Base-by-base conservation (phyloP, 306 rosid genomes). In the Pyrus communis region DNA sequence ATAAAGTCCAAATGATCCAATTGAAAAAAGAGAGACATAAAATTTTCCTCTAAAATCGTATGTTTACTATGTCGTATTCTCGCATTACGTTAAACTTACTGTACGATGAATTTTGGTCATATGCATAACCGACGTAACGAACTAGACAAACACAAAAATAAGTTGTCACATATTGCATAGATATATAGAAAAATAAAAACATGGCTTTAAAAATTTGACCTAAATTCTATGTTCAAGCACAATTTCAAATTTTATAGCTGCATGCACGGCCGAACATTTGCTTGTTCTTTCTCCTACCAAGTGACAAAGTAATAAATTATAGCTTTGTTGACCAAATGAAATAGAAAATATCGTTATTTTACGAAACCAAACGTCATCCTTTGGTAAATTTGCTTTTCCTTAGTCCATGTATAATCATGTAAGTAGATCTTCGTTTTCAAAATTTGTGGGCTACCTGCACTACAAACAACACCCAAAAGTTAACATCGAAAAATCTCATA, bases 361-460 rank as follows among this genome's bases (percentile, higher is more conserved):
- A 21, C 27, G 54, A 22, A 35, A 35, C 22, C 49, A 31, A 31
- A 71, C 46, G 6, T 33, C 22, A 19, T 33, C 22, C 75, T 30
- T 71, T 28, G 74, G 52, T 17, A 19, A 5, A 52, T 10, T 17
- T 28, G 13, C 43, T 27, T 46, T 52, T 30, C n/a, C 60, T 4
- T 5, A 11, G 55, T 5, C 2, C 22, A 17, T 7, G 49, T 54
- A 11, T 71, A 57, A 71, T 71, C 4, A 61, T 61, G 35, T 13
- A 22, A 35, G 67, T 22, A 8, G 52, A 55, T 21, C 9, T 25
- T 7, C 19, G 2, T 59, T 27, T 67, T 74, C 78, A 74, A 74
- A 28, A 45, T 43, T 61, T 74, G 70, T 18, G 43, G 70, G 70
- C 78, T 62, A 74, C 61, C 70, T 74, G 59, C 77, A 74, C 69